Evolutionary conservation across 2,329 filamentous ascomycete species (phyloP).

Genomic region (Fusarium domesticum): DNA sequence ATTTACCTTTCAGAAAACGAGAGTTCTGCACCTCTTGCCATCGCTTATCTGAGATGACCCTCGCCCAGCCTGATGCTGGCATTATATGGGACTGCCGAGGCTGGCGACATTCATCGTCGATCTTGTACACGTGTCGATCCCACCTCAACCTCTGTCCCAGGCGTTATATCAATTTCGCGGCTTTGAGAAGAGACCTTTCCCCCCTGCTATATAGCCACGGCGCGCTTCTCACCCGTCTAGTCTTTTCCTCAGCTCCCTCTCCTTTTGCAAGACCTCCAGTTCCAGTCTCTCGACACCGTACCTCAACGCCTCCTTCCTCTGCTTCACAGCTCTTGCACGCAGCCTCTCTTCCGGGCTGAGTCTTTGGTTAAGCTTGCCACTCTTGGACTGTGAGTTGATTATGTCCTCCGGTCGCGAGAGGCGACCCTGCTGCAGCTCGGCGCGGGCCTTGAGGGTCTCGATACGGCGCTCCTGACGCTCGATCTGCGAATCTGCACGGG

Average conservation of each 20-base stretch:
- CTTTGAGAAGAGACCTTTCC: too few relatives aligned
- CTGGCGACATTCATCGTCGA: neutral
- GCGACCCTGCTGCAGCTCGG: conserved; percentile 76
- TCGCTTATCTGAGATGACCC: neutral
- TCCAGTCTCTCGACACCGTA: conserved; percentile 85
- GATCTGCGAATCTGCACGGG: conserved; percentile 77
- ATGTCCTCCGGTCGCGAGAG: conserved; percentile 36
- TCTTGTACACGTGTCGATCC: neutral
- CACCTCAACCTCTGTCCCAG: neutral
- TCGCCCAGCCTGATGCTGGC: neutral
- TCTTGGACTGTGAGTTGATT: neutral
- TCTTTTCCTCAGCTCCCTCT: conserved; percentile 55
- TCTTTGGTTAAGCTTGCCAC: conserved; percentile 28
- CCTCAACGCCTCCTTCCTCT: conserved; percentile 80
- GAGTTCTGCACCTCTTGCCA: neutral
- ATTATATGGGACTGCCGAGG: neutral
- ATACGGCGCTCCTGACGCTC: conserved; percentile 81
- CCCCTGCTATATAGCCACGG: too few relatives aligned
- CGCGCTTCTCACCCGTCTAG: conserved; percentile 37
- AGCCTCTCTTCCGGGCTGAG: conserved; percentile 55
- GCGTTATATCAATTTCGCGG: neutral
- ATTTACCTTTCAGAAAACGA: neutral
- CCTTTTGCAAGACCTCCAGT: conserved; percentile 77
- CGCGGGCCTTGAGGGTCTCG: conserved; percentile 76
- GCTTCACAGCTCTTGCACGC: conserved; percentile 60